Evolutionary conservation across 2,329 filamentous ascomycete species (phyloP).

Genomic region (Fusarium sp.): DNA sequence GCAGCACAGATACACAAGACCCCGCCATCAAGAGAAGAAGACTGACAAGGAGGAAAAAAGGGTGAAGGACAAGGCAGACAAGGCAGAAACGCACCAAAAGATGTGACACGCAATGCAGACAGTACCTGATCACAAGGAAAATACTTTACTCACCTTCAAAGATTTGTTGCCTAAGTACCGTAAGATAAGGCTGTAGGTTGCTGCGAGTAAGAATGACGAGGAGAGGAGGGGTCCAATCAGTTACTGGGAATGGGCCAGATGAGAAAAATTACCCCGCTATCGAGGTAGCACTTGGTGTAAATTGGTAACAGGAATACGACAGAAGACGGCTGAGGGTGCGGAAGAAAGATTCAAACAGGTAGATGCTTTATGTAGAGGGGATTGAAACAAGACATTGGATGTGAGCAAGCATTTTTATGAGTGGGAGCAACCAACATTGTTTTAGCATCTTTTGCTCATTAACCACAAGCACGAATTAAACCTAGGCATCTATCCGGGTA

Average conservation of each 20-base stretch:
- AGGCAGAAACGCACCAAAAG: conserved; percentile 30
- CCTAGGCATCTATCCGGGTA: conserved; percentile 4
- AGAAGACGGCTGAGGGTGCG: background rate
- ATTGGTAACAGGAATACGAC: background rate
- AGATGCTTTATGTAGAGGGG: background rate
- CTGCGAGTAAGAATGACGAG: conserved; percentile 37
- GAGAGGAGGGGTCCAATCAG: conserved; percentile 42
- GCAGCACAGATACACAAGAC: conserved; percentile 13
- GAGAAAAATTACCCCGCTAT: conserved; percentile 44
- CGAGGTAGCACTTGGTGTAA: conserved; percentile 21
- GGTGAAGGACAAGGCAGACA: conserved; percentile 17
- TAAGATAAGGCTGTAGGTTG: conserved; percentile 25
- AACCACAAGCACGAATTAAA: background rate
- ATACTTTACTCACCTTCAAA: conserved; percentile 41
- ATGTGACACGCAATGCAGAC: conserved; percentile 30
- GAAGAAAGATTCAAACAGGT: background rate
- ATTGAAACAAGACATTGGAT: background rate
- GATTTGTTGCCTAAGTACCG: conserved; percentile 32
- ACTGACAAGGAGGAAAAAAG: background rate
- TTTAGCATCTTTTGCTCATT: background rate
- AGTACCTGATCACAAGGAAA: conserved; percentile 30
- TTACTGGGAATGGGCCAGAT: conserved; percentile 30
- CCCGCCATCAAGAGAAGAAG: conserved; percentile 23
- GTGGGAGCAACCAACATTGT: background rate
- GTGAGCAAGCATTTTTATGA: background rate